Evolutionary conservation across 2,329 filamentous ascomycete species (phyloP).

Genomic region (Epichloe festucae): DNA sequence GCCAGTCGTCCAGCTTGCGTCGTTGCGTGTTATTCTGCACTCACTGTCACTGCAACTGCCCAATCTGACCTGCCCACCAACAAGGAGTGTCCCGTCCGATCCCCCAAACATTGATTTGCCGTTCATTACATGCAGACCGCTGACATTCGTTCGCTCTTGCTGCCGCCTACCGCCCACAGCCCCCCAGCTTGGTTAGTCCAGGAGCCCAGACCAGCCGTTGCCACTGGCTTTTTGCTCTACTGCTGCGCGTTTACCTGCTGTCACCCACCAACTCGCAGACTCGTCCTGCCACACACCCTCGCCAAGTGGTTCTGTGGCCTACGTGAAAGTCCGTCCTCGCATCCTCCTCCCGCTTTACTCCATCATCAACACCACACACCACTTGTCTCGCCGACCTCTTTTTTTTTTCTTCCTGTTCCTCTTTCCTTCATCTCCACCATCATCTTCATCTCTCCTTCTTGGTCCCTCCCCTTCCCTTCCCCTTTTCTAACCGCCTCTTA

Average conservation of each 20-base stretch:
- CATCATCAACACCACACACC: constrained; percentile 7
- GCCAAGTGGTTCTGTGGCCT: background rate
- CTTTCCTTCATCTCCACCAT: constrained; percentile 16
- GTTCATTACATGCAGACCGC: background rate
- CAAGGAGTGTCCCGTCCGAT: too few relatives aligned
- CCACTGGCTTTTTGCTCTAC: constrained; percentile 4
- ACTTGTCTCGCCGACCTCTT: constrained; percentile 6
- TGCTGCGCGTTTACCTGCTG: background rate
- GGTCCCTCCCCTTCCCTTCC: constrained; percentile 12
- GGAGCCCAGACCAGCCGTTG: constrained; percentile 8
- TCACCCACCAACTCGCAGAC: background rate
- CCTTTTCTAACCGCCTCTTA: constrained; percentile 13
- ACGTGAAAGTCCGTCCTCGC: constrained; percentile 6
- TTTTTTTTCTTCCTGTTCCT: constrained; percentile 11
- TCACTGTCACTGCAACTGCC: too few relatives aligned
- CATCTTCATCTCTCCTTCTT: constrained; percentile 15
- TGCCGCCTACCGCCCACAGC: background rate
- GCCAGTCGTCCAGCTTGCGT: too few relatives aligned
- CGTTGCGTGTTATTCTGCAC: too few relatives aligned
- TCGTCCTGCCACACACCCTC: background rate
- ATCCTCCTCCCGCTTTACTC: constrained; percentile 6
- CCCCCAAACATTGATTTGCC: too few relatives aligned
- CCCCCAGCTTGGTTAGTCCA: constrained; percentile 4
- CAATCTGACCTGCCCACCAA: too few relatives aligned
- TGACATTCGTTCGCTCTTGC: background rate